phyloP scores from a whole-genome alignment of 345 rosid genomes.

The Rubroshorea leprosula region DNA sequence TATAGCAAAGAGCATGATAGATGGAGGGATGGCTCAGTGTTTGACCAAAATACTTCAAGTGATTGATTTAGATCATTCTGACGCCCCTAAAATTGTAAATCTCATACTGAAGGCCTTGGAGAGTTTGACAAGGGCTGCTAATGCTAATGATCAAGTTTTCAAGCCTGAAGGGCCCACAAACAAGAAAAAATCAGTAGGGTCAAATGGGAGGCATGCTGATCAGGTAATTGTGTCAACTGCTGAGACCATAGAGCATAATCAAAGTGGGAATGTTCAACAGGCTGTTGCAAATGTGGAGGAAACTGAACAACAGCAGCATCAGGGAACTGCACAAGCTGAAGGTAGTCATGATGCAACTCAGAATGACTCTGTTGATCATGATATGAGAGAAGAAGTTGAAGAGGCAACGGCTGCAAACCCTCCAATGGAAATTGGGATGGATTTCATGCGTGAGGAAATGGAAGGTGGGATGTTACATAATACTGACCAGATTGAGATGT shows the following conservation, averaged over 20 bases:
- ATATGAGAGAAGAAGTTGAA: conserved; percentile 65
- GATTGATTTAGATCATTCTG: conserved; percentile 92
- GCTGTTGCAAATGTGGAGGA: conserved; percentile 39
- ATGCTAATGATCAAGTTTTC: conserved; percentile 66
- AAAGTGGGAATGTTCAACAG: conserved; percentile 37
- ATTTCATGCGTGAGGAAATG: conserved; percentile 77
- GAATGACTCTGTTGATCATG: conserved; percentile 45
- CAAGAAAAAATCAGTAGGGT: conserved; percentile 48
- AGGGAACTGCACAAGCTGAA: conserved; percentile 42
- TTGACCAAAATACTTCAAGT: conserved; percentile 74
- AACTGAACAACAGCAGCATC: conserved; percentile 44
- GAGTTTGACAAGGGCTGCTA: conserved; percentile 86
- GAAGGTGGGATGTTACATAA: conserved; percentile 55
- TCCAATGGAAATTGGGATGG: conserved; percentile 60
- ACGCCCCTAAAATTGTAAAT: conserved; percentile 81
- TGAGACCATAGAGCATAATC: conserved; percentile 41
- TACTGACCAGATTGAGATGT: conserved; percentile 73
- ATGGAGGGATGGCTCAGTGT: conserved; percentile 79
- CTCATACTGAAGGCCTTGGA: conserved; percentile 83
- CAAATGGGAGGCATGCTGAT: conserved; percentile 44
- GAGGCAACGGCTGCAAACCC: conserved; percentile 52
- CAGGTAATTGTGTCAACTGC: conserved; percentile 37
- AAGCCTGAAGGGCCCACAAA: conserved; percentile 56
- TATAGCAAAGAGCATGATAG: conserved; percentile 93
- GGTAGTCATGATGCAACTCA: conserved; percentile 40